phyloP scores from a whole-genome alignment of 495 filamentous ascomycete species.

The Rhypophila decipiens region DNA sequence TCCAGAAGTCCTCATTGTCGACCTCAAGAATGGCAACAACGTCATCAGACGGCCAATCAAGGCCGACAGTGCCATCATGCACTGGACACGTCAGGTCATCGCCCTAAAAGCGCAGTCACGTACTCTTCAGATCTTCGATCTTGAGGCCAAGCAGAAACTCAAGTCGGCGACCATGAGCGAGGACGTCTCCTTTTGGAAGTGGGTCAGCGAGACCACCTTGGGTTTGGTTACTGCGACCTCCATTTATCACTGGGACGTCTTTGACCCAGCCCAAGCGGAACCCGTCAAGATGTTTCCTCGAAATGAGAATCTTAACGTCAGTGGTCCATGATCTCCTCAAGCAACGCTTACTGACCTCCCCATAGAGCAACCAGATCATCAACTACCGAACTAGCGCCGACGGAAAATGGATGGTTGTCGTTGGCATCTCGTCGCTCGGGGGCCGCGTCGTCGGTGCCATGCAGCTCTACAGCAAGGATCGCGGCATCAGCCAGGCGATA shows the following conservation, averaged over 20 bases:
- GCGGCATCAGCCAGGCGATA: constrained; percentile 94
- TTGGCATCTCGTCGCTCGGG: constrained; percentile 89
- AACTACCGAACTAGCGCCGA: constrained; percentile 96
- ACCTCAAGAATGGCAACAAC: constrained; percentile 92
- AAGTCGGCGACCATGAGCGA: constrained; percentile 94
- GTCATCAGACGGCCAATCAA: constrained; percentile 93
- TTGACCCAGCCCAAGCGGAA: constrained; percentile 65
- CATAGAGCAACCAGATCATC: constrained; percentile 92
- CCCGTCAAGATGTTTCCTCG: constrained; percentile 91
- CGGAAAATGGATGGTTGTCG: constrained; percentile 96
- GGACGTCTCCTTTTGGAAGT: constrained; percentile 98
- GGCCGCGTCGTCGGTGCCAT: constrained; percentile 91
- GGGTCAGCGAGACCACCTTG: constrained; percentile 82
- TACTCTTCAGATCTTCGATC: constrained; percentile 96
- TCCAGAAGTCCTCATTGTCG: constrained; percentile 92
- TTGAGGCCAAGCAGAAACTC: constrained; percentile 81
- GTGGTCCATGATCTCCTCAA: background rate
- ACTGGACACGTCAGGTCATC: constrained; percentile 93
- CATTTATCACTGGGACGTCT: constrained; percentile 97
- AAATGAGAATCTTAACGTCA: constrained; percentile 75
- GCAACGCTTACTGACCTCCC: background rate
- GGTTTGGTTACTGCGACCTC: constrained; percentile 84
- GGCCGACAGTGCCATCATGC: constrained; percentile 99
- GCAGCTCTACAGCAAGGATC: constrained; percentile 93
- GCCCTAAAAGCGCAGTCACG: constrained; percentile 86